Evolutionary conservation across 192 early-diverging fungal genomes (phyloP).

Genomic region (Haplosporangium gracile): DNA sequence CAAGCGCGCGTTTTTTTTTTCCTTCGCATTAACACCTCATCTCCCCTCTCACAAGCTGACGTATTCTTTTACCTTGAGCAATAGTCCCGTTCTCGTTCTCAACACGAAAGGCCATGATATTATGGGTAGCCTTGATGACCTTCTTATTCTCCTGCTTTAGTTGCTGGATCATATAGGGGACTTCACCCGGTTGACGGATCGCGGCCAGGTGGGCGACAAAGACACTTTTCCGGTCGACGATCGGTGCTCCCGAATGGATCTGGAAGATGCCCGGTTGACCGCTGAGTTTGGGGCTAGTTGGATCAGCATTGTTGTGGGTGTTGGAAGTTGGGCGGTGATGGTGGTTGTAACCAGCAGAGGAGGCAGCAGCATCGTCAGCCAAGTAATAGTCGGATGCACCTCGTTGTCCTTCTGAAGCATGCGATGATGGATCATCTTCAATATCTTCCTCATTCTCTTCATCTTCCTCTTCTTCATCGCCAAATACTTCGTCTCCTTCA

Average conservation of each 20-base stretch:
- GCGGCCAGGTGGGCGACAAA: slow-evolving; percentile 88
- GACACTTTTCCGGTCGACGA: slow-evolving; percentile 84
- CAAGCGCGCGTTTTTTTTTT: not conserved
- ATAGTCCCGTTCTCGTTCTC: slow-evolving; percentile 63
- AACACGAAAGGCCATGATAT: slow-evolving; percentile 91
- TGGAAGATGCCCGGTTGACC: slow-evolving; percentile 42
- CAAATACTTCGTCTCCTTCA: not conserved
- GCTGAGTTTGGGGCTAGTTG: slow-evolving; percentile 24
- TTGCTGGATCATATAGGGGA: slow-evolving; percentile 66
- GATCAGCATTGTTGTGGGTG: not conserved
- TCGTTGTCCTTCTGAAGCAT: slow-evolving; percentile 20
- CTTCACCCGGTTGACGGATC: slow-evolving; percentile 66
- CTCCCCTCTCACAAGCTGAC: too few species aligned
- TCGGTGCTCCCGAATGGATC: slow-evolving; percentile 67
- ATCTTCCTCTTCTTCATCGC: slow-evolving; percentile 8
- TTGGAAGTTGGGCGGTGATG: slow-evolving; percentile 5
- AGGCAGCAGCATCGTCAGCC: slow-evolving; percentile 14
- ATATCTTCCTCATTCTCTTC: slow-evolving; percentile 26
- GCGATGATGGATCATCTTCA: slow-evolving; percentile 6
- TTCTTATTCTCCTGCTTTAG: slow-evolving; percentile 73
- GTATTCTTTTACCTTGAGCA: slow-evolving; percentile 60
- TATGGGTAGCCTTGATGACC: slow-evolving; percentile 90
- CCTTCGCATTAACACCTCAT: too few species aligned
- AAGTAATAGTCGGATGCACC: slow-evolving; percentile 36
- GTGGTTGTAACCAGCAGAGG: slow-evolving; percentile 15